phyloP scores from a whole-genome alignment of 257 asterid species.

The Rauvolfia tetraphylla region DNA sequence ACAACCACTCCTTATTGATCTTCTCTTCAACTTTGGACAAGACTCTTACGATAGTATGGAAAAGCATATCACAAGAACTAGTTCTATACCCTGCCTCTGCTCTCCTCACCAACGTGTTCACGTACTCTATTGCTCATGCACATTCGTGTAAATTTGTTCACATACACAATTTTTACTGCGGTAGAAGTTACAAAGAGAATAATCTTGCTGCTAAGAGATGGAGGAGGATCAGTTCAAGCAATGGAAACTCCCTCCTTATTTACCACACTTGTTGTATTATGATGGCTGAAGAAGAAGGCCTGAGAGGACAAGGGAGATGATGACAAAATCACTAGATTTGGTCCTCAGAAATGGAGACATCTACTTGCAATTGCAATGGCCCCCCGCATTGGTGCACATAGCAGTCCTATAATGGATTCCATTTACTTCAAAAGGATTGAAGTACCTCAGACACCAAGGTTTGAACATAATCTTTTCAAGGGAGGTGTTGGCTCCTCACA shows the following conservation, averaged over 20 bases:
- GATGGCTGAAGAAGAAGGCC: not conserved
- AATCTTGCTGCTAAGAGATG: no score
- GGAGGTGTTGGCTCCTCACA: not conserved
- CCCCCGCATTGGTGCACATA: conserved; percentile 26
- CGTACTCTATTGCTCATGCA: no score
- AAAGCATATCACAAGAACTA: no score
- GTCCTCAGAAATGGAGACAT: conserved; percentile 51
- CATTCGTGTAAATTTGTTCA: no score
- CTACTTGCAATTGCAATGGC: conserved; percentile 29
- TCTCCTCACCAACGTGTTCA: no score
- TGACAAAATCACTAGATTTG: conserved; percentile 52
- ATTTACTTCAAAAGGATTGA: not conserved
- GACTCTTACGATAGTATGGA: no score
- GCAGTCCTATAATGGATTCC: conserved; percentile 5
- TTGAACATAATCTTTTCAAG: not conserved
- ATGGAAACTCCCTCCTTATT: not conserved
- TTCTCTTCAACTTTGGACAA: no score
- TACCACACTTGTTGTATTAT: not conserved
- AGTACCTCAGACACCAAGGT: not conserved
- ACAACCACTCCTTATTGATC: no score
- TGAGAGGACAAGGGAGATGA: conserved; percentile 22
- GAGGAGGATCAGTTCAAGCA: not conserved
- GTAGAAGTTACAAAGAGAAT: no score
- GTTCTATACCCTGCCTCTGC: no score
- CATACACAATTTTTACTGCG: no score